Percentiles rank a stretch among this genome's conserved stretches.
phyloP scores from a whole-genome alignment of 202 grass and related monocot species.

The Setaria viridis region DNA sequence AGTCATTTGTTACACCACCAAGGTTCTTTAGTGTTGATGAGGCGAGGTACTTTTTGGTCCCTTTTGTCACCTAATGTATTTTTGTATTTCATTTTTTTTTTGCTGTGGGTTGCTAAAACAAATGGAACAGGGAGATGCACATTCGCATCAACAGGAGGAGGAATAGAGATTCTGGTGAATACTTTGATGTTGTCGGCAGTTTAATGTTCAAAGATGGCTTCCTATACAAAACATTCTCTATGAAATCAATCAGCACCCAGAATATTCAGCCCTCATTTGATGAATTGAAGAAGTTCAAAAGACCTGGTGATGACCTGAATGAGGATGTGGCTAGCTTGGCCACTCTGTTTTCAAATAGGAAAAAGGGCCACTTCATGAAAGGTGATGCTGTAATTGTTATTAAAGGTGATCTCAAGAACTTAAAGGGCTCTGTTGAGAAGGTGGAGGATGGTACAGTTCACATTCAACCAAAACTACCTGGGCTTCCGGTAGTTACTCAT shows the following conservation, averaged over 20 bases:
- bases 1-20: conserved; percentile 69
- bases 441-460: conserved; percentile 80
- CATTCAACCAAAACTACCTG: conserved; percentile 63
- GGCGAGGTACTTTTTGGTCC: conserved; percentile 61
- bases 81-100: conserved; percentile 32
- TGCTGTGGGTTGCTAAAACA: conserved; percentile 40
- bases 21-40: conserved; percentile 80
- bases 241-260: conserved; percentile 68
- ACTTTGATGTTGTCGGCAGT: conserved; percentile 69
- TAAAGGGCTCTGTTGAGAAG: conserved; percentile 85
- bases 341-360: conserved; percentile 79
- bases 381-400: conserved; percentile 89
- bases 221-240: conserved; percentile 70
- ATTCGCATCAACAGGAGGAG: conserved; percentile 70
- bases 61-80: conserved; percentile 9
- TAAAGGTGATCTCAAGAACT: conserved; percentile 75
- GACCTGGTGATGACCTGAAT: conserved; percentile 73
- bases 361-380: conserved; percentile 91
- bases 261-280: conserved; percentile 79
- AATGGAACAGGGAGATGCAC: conserved; percentile 68
- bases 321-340: conserved; percentile 77
- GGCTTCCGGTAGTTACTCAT: conserved; percentile 61
- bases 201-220: conserved; percentile 91
- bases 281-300: conserved; percentile 87
- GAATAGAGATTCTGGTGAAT: conserved; percentile 66